Conservation (phyloP, 495 filamentous ascomycete species). For the Pyrenula aspistea region DNA sequence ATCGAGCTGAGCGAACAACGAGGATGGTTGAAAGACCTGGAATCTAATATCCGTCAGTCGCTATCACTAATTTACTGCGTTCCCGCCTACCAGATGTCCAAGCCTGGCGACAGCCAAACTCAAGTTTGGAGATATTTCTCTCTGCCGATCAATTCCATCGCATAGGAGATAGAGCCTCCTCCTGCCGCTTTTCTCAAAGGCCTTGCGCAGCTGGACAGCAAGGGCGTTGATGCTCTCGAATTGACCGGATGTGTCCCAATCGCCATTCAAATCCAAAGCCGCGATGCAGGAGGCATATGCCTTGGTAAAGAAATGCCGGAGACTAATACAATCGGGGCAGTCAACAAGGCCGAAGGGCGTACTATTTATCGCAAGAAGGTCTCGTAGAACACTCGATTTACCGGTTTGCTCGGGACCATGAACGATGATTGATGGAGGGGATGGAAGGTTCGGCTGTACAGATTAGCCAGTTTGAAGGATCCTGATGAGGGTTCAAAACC, state of each 20-base stretch:
- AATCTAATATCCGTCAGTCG: constrained; percentile 40
- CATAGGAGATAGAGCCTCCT: constrained; percentile 69
- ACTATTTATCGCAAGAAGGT: constrained; percentile 42
- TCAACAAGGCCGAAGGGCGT: constrained; percentile 60
- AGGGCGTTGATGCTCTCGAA: constrained; percentile 72
- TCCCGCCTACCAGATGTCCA: constrained; percentile 55
- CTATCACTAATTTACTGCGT: not conserved
- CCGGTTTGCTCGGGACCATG: constrained; percentile 90
- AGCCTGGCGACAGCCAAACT: constrained; percentile 72
- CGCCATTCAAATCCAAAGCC: constrained; percentile 21
- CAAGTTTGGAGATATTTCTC: constrained; percentile 68
- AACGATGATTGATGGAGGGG: constrained; percentile 52
- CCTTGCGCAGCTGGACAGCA: constrained; percentile 50
- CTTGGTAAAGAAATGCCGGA: constrained; percentile 67
- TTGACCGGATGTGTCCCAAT: constrained; percentile 34
- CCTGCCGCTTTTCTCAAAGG: constrained; percentile 23
- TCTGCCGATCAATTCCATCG: constrained; percentile 81
- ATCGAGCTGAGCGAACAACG: constrained; percentile 59
- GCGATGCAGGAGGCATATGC: constrained; percentile 27
- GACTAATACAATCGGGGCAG: constrained; percentile 79
- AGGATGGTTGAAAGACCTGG: constrained; percentile 68
- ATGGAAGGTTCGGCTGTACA: constrained; percentile 10
- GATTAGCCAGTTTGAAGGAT: not conserved
- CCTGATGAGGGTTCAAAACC: not conserved
- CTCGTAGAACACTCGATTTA: constrained; percentile 59